Evolutionary conservation across 1,139 yeast species (phyloP).

Genomic region (Hanseniaspora sp.): DNA sequence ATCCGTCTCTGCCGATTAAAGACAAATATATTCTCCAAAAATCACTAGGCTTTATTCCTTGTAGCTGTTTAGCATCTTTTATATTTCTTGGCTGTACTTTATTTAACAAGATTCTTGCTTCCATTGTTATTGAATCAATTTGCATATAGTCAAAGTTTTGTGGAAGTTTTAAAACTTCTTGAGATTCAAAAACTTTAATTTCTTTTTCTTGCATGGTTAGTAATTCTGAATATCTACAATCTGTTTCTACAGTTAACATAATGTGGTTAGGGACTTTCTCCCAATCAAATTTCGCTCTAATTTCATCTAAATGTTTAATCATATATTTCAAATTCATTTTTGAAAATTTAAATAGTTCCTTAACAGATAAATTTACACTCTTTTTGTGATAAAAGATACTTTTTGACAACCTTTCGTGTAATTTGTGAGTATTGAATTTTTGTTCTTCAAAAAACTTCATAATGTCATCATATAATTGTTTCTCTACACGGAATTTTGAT

Average conservation of each 20-base stretch:
- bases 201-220: slow-evolving; percentile 59
- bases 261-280: slow-evolving; percentile 41
- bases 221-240: slow-evolving; percentile 76
- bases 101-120: slow-evolving; percentile 60
- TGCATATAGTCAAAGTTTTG: slow-evolving; percentile 47
- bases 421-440: slow-evolving; percentile 45
- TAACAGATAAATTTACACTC: slow-evolving; percentile 44
- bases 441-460: slow-evolving; percentile 38
- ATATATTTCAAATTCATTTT: slow-evolving; percentile 32
- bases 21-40: slow-evolving; percentile 30
- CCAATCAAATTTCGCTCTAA: slow-evolving; percentile 23
- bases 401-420: slow-evolving; percentile 38
- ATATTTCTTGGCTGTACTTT: slow-evolving; percentile 74
- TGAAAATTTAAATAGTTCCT: slow-evolving; percentile 43
- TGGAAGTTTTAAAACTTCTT: slow-evolving; percentile 65
- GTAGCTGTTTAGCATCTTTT: slow-evolving; percentile 89
- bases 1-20: neutral
- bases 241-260: slow-evolving; percentile 54
- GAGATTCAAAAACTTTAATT: slow-evolving; percentile 68
- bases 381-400: slow-evolving; percentile 33
- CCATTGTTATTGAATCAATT: slow-evolving; percentile 51
- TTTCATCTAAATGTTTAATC: slow-evolving; percentile 28
- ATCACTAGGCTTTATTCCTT: slow-evolving; percentile 70
- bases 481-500: slow-evolving; percentile 39
- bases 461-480: slow-evolving; percentile 37